Percentiles rank a stretch among this genome's conserved stretches.
Evolutionary conservation across 2,329 filamentous ascomycete species (phyloP).

Genomic region (Magnaporthiopsis poae): DNA sequence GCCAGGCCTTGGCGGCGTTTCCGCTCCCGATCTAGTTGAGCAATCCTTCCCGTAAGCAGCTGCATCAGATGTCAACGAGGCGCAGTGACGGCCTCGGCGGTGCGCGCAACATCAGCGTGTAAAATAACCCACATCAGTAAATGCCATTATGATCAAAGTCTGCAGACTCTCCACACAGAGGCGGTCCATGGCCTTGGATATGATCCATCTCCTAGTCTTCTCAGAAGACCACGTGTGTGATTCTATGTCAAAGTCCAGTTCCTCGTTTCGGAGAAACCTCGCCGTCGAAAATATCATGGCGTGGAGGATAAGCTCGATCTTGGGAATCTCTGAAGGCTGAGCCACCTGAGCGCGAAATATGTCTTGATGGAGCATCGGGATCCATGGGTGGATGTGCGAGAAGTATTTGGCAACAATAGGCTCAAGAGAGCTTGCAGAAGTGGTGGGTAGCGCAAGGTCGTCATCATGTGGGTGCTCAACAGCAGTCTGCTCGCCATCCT

Average conservation of each 20-base stretch:
- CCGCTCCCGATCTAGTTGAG: constrained; percentile 22
- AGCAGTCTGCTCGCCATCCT: not conserved
- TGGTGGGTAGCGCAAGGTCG: constrained; percentile 8
- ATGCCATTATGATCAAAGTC: constrained; percentile 24
- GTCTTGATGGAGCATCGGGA: constrained; percentile 25
- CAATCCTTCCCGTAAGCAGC: constrained; percentile 11
- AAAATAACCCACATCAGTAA: constrained; percentile 20
- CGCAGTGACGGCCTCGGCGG: not conserved
- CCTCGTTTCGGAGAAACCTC: constrained; percentile 23
- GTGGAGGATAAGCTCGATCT: constrained; percentile 24
- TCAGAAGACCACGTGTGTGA: constrained; percentile 17
- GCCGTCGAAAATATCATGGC: constrained; percentile 19
- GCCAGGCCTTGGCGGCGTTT: constrained; percentile 23
- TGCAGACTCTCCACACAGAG: constrained; percentile 25
- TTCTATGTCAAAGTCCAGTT: constrained; percentile 26
- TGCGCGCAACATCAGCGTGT: not conserved
- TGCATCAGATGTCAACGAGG: not conserved
- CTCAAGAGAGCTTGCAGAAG: constrained; percentile 24
- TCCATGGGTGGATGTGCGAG: constrained; percentile 28
- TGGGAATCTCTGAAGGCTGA: constrained; percentile 14
- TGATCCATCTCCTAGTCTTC: constrained; percentile 12
- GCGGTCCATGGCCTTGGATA: constrained; percentile 22
- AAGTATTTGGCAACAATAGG: constrained; percentile 27
- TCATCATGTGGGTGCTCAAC: not conserved
- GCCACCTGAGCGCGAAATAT: constrained; percentile 17